Evolutionary conservation across 2,329 filamentous ascomycete genomes (phyloP), one percentile per base, ranked within the genome.

Genomic region (Aspergillus caelatus): DNA sequence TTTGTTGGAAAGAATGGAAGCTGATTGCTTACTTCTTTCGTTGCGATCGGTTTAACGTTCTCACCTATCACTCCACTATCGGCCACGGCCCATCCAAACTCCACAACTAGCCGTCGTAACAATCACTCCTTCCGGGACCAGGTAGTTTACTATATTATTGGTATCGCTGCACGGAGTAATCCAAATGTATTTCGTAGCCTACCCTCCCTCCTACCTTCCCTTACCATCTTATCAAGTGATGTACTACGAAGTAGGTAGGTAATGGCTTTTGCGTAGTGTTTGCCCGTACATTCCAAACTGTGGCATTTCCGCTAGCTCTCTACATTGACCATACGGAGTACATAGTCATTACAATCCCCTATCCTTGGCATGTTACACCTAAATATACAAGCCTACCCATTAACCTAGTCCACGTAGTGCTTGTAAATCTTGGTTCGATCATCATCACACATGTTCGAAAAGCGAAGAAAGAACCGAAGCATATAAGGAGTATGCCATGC

Each of bases 21-120:
- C 28, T 41, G 32, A 52, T 52, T 60, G 58, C 48, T 59, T 53
- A 30, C 10, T 52, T 52, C 12, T 39, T 28, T 32, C 21, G 26
- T 60, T 34, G 58, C 34, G 48, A 41, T 30, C 55, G n/a, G 60
- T 62, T 62, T 62, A 62, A 55, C 50, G 60, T 62, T 62, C 45
- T 62, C 54, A 53, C 53, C 39, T 28, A 58, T 57, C 60, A 58
- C 60, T 58, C 55, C 60, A 58, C 60, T 30, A 41, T 43, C 36
- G 45, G 45, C 32, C 45, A 58, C n/a, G 55, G 36, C 60, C 60
- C 59, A 52, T 57, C 39, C 28, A 12, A 32, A 54, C 53, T 61
- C 60, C 60, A 62, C 60, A 62, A 11, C 36, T 58, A 62, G 30
- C 60, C 60, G 60, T 54, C 34, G 30, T 55, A 62, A 58, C 36